Evolutionary conservation across 257 asterid genomes (phyloP), one percentile per base, ranked within the genome.

Genomic region (Dorcoceras hygrometricum): DNA sequence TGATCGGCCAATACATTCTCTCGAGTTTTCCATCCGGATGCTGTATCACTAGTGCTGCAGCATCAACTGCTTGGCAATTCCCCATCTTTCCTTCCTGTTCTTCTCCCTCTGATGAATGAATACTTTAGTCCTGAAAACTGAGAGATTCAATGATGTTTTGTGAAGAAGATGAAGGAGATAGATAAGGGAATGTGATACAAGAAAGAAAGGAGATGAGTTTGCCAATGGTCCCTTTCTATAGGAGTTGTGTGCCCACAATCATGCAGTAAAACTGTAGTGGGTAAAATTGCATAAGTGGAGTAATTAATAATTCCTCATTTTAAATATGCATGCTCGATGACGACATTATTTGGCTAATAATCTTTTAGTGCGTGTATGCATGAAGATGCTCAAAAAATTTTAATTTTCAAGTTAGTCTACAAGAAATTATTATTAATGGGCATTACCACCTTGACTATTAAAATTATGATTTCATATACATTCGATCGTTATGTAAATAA

Each of bases 21-120:
- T 89, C 98, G 53, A 80, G 78, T 34, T 76, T 87, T 7, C 98
- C 98, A 66, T 62, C 70, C 0, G 96, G 98, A 71, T 89, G 96
- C 58, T 91, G 98, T 75, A 89, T 83, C 46, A 89, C 98, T 24
- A 91, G 86, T 1, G 90, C 96, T 8, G 98, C 98, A 0, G 96
- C 96, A 66, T 89, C 96, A 25, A 91, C 91, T 6, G 95, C 95
- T 66, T 89, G 96, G 66, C 98, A 91, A 58, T 89, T 91, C 57
- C 98, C 98, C 96, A 89, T 87, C 36, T 50, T 7, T 54, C 2
- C 65, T 31, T 0, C 46, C 11, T 70, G n/a, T 3, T 63, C 26
- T 0, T 57, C 11, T 70, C 19, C 55, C 48, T 55, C 43, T 20
- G 5, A 43, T 43, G 16, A 43, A 14, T 46, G 53, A 46, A 39